phyloP scores from a whole-genome alignment of 805 yeast species.

The Danielia oregonensis region DNA sequence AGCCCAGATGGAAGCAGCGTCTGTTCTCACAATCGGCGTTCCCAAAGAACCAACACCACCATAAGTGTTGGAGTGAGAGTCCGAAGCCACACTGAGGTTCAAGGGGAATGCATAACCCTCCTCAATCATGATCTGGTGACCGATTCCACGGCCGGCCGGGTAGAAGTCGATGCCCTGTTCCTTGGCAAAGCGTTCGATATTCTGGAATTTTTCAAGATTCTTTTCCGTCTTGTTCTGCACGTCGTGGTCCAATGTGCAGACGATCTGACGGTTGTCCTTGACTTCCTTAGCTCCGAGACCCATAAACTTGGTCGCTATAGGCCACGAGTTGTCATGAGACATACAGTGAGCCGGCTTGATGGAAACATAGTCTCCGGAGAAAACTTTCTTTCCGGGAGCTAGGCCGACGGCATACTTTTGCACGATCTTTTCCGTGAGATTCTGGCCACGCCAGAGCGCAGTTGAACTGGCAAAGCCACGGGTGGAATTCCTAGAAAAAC shows the following conservation, averaged over 20 bases:
- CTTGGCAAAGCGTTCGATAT: conserved; percentile 85
- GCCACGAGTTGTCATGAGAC: conserved; percentile 99
- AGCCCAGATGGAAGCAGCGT: conserved; percentile 99
- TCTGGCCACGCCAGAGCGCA: conserved; percentile 52
- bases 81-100: conserved; percentile 92
- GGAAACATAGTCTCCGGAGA: conserved; percentile 90
- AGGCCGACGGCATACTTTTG: conserved; percentile 89
- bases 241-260: conserved; percentile 95
- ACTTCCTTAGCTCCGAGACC: conserved; percentile 88
- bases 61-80: conserved; percentile 95
- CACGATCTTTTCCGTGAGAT: conserved; percentile 91
- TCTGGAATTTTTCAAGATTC: conserved; percentile 80
- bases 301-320: conserved; percentile 94
- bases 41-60: conserved; percentile 97
- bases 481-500: neutral
- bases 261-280: conserved; percentile 84
- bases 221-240: conserved; percentile 91
- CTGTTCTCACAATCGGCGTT: conserved; percentile 97
- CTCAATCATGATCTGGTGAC: conserved; percentile 98
- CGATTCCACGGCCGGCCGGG: conserved; percentile 99
- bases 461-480: conserved; percentile 16
- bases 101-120: conserved; percentile 98
- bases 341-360: conserved; percentile 95
- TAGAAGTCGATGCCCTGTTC: conserved; percentile 93
- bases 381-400: conserved; percentile 70